Conservation (phyloP, 768 basidiomycete genomes). For the Ephemerocybe angulata region DNA sequence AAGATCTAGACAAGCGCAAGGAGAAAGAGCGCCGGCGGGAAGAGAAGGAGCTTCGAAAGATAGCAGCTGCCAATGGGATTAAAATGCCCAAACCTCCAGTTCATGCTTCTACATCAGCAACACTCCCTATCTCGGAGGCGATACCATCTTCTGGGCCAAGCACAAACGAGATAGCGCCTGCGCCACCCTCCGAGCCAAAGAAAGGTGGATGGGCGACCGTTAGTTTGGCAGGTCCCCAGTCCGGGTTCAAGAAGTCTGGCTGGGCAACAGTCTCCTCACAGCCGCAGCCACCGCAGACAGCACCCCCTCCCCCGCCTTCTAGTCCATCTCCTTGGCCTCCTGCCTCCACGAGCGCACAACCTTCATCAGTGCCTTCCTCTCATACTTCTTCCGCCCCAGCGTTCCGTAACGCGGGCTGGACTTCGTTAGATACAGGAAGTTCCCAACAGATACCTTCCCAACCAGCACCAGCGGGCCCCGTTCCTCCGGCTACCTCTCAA, state of each 20-base stretch:
- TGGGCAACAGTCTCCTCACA: constrained; percentile 49
- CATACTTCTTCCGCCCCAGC: constrained; percentile 33
- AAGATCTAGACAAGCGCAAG: constrained; percentile 69
- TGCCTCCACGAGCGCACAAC: constrained; percentile 8
- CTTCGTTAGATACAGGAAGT: constrained; percentile 54
- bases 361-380: constrained; percentile 11
- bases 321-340: constrained; percentile 10
- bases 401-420: constrained; percentile 66
- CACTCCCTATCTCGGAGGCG: constrained; percentile 15
- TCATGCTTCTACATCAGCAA: constrained; percentile 13
- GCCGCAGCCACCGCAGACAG: too few relatives aligned
- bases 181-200: constrained; percentile 30
- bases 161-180: constrained; percentile 20
- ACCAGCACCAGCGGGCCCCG: constrained; percentile 19
- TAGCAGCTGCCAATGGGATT: constrained; percentile 79
- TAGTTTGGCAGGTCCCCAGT: constrained; percentile 18
- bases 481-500: constrained; percentile 14
- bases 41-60: constrained; percentile 80
- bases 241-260: constrained; percentile 42
- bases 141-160: constrained; percentile 15
- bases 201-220: constrained; percentile 51
- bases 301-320: constrained; percentile 15
- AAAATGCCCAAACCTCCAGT: constrained; percentile 50
- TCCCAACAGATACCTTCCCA: constrained; percentile 23
- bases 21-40: constrained; percentile 85